Percentiles rank a stretch among this genome's conserved stretches.
Conservation (phyloP, 78 protist species). For the Neovahlkampfia damariscottae region DNA sequence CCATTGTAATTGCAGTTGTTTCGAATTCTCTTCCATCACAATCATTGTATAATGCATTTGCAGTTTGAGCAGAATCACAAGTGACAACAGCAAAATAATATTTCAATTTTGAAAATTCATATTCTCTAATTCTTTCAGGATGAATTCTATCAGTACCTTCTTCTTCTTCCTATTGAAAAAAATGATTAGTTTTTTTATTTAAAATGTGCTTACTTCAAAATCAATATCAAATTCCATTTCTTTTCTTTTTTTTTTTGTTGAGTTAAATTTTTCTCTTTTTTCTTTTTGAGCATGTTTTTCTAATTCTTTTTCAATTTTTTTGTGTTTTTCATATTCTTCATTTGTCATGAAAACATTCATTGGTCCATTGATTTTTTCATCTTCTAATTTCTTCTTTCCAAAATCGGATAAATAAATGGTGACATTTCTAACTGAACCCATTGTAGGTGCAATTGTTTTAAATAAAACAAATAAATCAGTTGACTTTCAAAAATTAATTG, state of each 20-base stretch:
- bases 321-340: neutral
- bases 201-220: neutral
- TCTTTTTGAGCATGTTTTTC: neutral
- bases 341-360: neutral
- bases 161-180: neutral
- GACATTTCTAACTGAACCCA: neutral
- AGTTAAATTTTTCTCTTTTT: neutral
- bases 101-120: neutral
- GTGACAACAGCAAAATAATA: neutral
- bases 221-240: neutral
- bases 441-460: neutral
- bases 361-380: neutral
- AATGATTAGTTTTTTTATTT: too few species aligned
- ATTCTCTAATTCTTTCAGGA: neutral
- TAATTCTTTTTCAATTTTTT: neutral
- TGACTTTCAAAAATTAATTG: too few species aligned
- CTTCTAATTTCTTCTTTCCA: neutral
- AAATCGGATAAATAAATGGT: neutral
- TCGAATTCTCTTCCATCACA: constrained; percentile 8
- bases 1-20: neutral
- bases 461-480: neutral
- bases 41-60: neutral
- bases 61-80: constrained; percentile 4
- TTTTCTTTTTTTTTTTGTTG: neutral
- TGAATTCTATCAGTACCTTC: neutral